Evolutionary conservation across 805 yeast genomes (phyloP), one percentile per base, ranked within the genome.

Genomic region (Starmerella floricola): DNA sequence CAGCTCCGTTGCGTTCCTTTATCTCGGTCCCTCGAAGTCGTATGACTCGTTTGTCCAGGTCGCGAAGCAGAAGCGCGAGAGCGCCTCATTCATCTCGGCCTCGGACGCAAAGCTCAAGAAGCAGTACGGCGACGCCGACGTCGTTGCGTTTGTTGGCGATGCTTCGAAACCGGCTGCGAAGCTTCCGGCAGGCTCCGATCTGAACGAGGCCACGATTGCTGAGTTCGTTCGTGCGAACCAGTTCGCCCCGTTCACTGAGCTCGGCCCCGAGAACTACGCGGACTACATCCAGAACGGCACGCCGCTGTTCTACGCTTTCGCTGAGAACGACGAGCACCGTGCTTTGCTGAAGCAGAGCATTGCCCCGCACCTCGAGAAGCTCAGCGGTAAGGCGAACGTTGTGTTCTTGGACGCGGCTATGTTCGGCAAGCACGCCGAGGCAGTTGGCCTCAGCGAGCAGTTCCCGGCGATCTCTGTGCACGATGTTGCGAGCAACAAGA

Each of bases 401-500:
- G 95, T 82, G 52, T 93, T 88, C 64, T 69, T 91, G 55, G 87
- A 88, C 57, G 94, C 94, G 44, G 58, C 68, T 42, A 66, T 67
- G 56, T 91, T 66, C 60, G 95, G 95, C 51, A 74, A 72, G 63
- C 97, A 88, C 59, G 95, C 95, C 44, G 79, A 74, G 57, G 74
- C 76, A 64, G 72, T 91, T 61, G 84, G 81, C 71, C 73, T 87
- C 74, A 81, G 83, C 58, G 20, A 40, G 38, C 74, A 77, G 56
- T 79, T 81, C 74, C 98, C 98, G 62, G 74, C 88, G 46, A 79
- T 91, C 60, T 95, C 77, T 38, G 79, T 88, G 53, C 96, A 88
- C 65, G 82, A 85, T 57, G 57, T 74, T 44, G 63, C 54, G 16
- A 57, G 64, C 35, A 82, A 85, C 69, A 68, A 71, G 61, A 91